These are phyloP conservation scores for Macrophomina phaseolina DNA, from an alignment of 2,329 filamentous ascomycete species.

Conservation along the genomic window DNA sequence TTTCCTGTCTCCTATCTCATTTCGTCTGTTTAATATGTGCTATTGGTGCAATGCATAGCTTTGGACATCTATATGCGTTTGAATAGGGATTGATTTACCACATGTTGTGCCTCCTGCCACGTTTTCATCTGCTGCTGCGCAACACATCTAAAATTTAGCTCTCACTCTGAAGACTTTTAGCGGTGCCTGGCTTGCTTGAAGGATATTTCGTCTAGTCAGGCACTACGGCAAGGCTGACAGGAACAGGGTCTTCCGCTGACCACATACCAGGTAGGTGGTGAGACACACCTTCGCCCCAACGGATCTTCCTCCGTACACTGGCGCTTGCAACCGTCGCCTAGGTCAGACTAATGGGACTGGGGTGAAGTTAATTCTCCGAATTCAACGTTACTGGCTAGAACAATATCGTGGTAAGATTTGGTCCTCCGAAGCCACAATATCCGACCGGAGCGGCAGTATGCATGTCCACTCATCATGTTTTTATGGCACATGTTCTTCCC, in stretches of 20 bases:
- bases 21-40: neutral
- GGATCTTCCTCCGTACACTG: constrained; percentile 17
- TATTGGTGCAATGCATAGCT: constrained; percentile 16
- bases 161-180: constrained; percentile 19
- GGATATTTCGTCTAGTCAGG: constrained; percentile 8
- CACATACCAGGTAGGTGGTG: constrained; percentile 10
- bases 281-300: constrained; percentile 18
- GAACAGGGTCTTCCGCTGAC: constrained; percentile 13
- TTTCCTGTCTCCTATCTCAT: neutral
- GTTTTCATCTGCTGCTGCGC: constrained; percentile 24
- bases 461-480: neutral
- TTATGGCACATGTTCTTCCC: neutral
- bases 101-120: constrained; percentile 20
- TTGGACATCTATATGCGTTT: constrained; percentile 16
- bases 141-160: constrained; percentile 10
- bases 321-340: neutral
- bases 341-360: neutral
- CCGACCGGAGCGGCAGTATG: neutral
- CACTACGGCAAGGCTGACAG: constrained; percentile 12
- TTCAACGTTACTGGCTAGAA: neutral
- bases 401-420: neutral
- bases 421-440: constrained; percentile 12
- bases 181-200: constrained; percentile 18
- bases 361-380: constrained; percentile 19
- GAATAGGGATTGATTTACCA: neutral